Evolutionary conservation across 164 flowering plant genomes (phyloP).

Genomic region (Sedum album): DNA sequence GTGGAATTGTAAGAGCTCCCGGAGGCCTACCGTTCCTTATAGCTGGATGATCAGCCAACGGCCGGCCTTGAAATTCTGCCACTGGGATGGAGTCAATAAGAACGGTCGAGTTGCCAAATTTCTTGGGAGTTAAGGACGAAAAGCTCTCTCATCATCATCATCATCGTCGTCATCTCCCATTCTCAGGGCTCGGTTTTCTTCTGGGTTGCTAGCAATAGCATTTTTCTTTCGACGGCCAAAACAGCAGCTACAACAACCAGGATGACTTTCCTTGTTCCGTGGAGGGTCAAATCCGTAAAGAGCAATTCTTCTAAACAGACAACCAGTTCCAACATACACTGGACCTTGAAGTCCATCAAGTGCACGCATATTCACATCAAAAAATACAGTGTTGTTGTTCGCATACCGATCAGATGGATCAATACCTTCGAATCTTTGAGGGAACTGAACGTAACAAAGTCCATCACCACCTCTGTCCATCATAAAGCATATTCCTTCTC

Average conservation of each 20-base stretch:
- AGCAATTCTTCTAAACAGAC: slow-evolving; percentile 58
- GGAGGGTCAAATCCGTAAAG: slow-evolving; percentile 76
- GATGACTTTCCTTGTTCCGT: slow-evolving; percentile 37
- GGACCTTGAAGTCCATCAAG: slow-evolving; percentile 75
- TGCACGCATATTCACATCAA: slow-evolving; percentile 73
- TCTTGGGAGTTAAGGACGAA: slow-evolving; percentile 19
- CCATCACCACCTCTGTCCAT: slow-evolving; percentile 77
- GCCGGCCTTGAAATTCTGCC: background rate
- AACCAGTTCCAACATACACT: slow-evolving; percentile 76
- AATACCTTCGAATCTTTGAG: slow-evolving; percentile 70
- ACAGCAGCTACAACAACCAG: slow-evolving; percentile 43
- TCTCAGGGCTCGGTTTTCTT: slow-evolving; percentile 42
- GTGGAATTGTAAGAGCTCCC: background rate
- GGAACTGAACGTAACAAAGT: slow-evolving; percentile 70
- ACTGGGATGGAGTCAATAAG: background rate
- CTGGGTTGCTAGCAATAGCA: slow-evolving; percentile 20
- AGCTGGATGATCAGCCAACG: slow-evolving; percentile 12
- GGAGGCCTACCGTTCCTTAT: slow-evolving; percentile 26
- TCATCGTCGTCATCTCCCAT: slow-evolving; percentile 55
- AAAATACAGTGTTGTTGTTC: slow-evolving; percentile 68
- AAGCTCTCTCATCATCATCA: slow-evolving; percentile 27
- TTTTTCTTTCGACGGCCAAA: slow-evolving; percentile 28
- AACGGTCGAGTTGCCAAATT: background rate
- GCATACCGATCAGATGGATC: slow-evolving; percentile 80
- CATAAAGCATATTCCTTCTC: slow-evolving; percentile 84